A percentile compares a stretch with the other conserved stretches of the same genome.
Conservation (phyloP, 371 early-diverging fungal genomes). For the Phascolomyces articulosus region DNA sequence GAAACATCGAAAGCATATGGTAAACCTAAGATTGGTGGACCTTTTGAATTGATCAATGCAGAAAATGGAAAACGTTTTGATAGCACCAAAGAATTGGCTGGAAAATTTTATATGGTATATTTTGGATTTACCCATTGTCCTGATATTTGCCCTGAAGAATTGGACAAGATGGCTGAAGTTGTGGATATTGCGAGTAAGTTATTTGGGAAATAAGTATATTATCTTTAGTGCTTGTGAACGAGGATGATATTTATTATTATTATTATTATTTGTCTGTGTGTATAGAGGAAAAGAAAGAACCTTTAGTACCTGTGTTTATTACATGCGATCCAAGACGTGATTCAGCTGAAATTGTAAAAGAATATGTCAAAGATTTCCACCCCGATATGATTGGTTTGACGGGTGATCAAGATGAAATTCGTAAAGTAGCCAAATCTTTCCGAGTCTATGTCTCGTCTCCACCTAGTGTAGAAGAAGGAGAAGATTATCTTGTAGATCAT, state of each 20-base stretch:
- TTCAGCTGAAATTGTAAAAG: slow-evolving; percentile 77
- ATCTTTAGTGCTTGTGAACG: too few relatives aligned
- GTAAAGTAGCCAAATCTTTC: slow-evolving; percentile 85
- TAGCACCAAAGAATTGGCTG: slow-evolving; percentile 56
- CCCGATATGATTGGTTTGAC: slow-evolving; percentile 91
- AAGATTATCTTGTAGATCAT: slow-evolving; percentile 97
- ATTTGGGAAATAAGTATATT: too few relatives aligned
- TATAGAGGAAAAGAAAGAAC: slow-evolving; percentile 56
- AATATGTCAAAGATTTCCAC: slow-evolving; percentile 95
- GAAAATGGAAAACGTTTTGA: slow-evolving; percentile 40
- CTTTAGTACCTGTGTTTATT: slow-evolving; percentile 91
- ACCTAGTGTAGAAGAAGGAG: slow-evolving; percentile 83
- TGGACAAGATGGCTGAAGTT: slow-evolving; percentile 95
- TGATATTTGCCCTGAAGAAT: slow-evolving; percentile 98
- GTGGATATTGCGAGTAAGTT: slow-evolving; percentile 68
- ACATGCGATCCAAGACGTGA: slow-evolving; percentile 97
- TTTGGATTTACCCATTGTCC: slow-evolving; percentile 99
- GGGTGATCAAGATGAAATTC: slow-evolving; percentile 84
- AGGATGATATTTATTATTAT: neutral
- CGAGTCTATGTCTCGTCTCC: slow-evolving; percentile 92
- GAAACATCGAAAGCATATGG: slow-evolving; percentile 57
- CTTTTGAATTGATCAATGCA: slow-evolving; percentile 86
- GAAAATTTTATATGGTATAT: slow-evolving; percentile 88
- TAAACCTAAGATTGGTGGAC: slow-evolving; percentile 92
- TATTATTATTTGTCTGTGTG: neutral